Conservation (phyloP, 2,329 filamentous ascomycete genomes). For the Claviceps lovelessii region DNA sequence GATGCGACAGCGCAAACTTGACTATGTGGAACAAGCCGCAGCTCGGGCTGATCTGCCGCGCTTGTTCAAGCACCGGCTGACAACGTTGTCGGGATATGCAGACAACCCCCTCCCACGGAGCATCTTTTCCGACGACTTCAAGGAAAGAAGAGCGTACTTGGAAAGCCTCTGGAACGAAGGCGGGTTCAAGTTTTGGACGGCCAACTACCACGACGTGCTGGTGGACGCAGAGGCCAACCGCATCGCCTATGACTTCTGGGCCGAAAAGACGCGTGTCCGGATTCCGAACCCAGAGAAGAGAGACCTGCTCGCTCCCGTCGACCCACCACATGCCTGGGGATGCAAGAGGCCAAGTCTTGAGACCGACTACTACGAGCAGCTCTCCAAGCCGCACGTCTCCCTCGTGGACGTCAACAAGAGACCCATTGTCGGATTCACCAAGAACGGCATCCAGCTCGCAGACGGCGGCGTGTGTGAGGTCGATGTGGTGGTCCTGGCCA, state of each 20-base stretch:
- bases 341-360: conserved; percentile 34
- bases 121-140: conserved; percentile 39
- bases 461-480: conserved; percentile 28
- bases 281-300: conserved; percentile 32
- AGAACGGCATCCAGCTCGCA: conserved; percentile 25
- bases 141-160: conserved; percentile 32
- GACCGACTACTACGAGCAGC: conserved; percentile 31
- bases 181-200: conserved; percentile 42
- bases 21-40: neutral
- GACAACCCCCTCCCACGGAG: conserved; percentile 13
- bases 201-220: conserved; percentile 38
- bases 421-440: conserved; percentile 24
- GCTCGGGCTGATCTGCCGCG: conserved; percentile 24
- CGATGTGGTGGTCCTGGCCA: conserved; percentile 30
- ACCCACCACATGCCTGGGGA: conserved; percentile 37
- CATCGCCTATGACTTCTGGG: conserved; percentile 42
- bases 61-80: conserved; percentile 38
- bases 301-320: conserved; percentile 36
- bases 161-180: conserved; percentile 35
- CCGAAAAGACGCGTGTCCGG: conserved; percentile 32
- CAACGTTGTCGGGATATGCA: conserved; percentile 20
- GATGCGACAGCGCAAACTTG: conserved; percentile 32
- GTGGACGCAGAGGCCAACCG: conserved; percentile 31
- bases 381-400: conserved; percentile 29
- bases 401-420: conserved; percentile 28